Evolutionary conservation across 164 flowering plant genomes (phyloP).

Genomic region (Dillenia turbinata): DNA sequence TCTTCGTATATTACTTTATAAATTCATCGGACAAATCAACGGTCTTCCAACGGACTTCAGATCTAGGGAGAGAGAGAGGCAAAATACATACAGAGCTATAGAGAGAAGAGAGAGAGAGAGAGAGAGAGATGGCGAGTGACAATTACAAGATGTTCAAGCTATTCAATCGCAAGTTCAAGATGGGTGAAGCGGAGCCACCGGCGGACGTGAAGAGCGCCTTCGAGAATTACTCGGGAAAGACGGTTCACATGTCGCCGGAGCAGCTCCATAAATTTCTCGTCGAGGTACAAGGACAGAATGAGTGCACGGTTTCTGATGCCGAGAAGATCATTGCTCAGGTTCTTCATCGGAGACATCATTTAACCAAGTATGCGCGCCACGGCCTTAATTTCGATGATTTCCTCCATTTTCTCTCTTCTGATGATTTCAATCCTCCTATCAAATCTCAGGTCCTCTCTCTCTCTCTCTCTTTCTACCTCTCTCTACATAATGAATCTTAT

Average conservation of each 20-base stretch:
- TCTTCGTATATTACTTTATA: too few relatives aligned
- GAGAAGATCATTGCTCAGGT: constrained; percentile 38
- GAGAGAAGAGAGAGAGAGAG: not conserved
- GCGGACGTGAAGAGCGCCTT: constrained; percentile 53
- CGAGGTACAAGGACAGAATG: constrained; percentile 51
- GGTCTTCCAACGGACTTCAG: too few relatives aligned
- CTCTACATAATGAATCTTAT: not conserved
- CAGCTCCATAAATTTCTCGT: constrained; percentile 61
- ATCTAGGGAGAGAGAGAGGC: too few relatives aligned
- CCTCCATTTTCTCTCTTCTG: constrained; percentile 49
- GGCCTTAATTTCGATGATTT: constrained; percentile 62
- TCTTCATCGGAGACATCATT: constrained; percentile 26
- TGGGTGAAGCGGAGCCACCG: constrained; percentile 59
- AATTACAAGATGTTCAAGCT: constrained; percentile 66
- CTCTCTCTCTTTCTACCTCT: constrained; percentile 1
- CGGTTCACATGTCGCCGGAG: constrained; percentile 43
- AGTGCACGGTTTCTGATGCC: constrained; percentile 31
- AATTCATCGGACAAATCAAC: too few relatives aligned
- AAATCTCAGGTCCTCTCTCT: constrained; percentile 33
- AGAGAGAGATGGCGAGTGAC: constrained; percentile 28
- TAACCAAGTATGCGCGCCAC: constrained; percentile 16
- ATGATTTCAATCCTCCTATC: constrained; percentile 69
- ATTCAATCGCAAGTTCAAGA: constrained; percentile 73
- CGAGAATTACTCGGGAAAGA: constrained; percentile 30
- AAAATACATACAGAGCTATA: too few relatives aligned